phyloP scores from a whole-genome alignment of 257 asterid species.

The Gentiana straminea region DNA sequence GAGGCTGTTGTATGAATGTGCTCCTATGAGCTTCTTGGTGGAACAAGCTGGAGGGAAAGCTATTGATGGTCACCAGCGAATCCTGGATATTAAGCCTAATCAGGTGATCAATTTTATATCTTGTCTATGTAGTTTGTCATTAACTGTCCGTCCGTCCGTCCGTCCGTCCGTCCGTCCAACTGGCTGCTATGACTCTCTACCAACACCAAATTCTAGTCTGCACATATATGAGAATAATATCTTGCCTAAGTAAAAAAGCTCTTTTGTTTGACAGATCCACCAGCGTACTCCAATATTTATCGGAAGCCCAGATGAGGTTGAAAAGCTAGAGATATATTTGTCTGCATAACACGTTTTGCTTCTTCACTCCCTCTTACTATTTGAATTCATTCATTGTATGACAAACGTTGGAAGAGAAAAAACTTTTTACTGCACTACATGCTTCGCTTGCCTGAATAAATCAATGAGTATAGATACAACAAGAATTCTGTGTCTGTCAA shows the following conservation, averaged over 20 bases:
- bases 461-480: too few species aligned
- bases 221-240: too few species aligned
- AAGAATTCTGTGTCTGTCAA: too few species aligned
- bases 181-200: too few species aligned
- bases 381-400: constrained; percentile 12
- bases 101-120: constrained; percentile 20
- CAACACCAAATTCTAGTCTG: too few species aligned
- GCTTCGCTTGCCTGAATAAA: too few species aligned
- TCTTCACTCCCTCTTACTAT: constrained; percentile 7
- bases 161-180: background rate
- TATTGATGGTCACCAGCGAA: constrained; percentile 45
- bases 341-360: constrained; percentile 9
- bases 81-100: constrained; percentile 61
- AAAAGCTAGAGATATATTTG: constrained; percentile 30
- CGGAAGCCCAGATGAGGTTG: constrained; percentile 70
- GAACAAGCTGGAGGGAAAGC: constrained; percentile 89
- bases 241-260: too few species aligned
- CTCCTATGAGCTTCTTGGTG: constrained; percentile 71
- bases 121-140: background rate
- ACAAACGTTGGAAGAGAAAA: constrained; percentile 15
- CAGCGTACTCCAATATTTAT: constrained; percentile 72
- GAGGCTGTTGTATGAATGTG: constrained; percentile 79
- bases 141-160: background rate
- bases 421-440: constrained; percentile 1
- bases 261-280: constrained; percentile 43